Conservation (phyloP, 768 basidiomycete species). For the Hypholoma fasciculare region DNA sequence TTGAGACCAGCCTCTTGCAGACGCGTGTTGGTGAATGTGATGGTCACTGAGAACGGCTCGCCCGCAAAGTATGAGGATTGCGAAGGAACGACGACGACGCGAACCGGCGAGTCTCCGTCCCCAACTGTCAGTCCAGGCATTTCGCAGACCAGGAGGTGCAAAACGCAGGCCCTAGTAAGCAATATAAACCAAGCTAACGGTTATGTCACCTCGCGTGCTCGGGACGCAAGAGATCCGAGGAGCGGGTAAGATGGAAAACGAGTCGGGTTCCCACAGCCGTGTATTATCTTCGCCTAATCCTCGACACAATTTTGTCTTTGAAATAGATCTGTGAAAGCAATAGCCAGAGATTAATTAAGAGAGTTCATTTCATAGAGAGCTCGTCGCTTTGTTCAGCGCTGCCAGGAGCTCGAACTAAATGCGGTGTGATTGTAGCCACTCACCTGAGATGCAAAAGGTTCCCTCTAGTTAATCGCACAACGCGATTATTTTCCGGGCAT, state of each 20-base stretch:
- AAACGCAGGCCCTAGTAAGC: not conserved
- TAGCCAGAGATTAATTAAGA: no score
- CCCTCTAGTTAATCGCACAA: no score
- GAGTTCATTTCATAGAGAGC: no score
- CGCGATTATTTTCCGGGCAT: no score
- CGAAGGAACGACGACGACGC: slow-evolving; percentile 73
- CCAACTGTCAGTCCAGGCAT: slow-evolving; percentile 18
- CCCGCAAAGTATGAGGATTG: slow-evolving; percentile 94
- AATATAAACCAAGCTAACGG: slow-evolving; percentile 8
- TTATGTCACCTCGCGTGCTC: slow-evolving; percentile 11
- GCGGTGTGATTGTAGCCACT: no score
- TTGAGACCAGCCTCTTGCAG: slow-evolving; percentile 44
- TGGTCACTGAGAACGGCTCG: slow-evolving; percentile 80
- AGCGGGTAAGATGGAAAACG: slow-evolving; percentile 12
- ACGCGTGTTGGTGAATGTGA: slow-evolving; percentile 85
- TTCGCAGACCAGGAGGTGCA: not conserved
- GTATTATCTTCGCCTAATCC: not conserved
- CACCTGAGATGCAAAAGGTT: no score
- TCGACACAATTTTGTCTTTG: not conserved
- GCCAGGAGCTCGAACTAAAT: no score
- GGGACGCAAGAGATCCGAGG: slow-evolving; percentile 12
- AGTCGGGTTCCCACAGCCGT: slow-evolving; percentile 20
- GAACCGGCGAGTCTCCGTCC: slow-evolving; percentile 50
- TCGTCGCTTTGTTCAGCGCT: no score
- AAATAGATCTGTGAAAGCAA: no score